A percentile compares a stretch with the other conserved stretches of the same genome.
These are phyloP conservation scores for Lipomyces sp. DNA, from an alignment of 805 yeast species.

Conservation along the genomic window DNA sequence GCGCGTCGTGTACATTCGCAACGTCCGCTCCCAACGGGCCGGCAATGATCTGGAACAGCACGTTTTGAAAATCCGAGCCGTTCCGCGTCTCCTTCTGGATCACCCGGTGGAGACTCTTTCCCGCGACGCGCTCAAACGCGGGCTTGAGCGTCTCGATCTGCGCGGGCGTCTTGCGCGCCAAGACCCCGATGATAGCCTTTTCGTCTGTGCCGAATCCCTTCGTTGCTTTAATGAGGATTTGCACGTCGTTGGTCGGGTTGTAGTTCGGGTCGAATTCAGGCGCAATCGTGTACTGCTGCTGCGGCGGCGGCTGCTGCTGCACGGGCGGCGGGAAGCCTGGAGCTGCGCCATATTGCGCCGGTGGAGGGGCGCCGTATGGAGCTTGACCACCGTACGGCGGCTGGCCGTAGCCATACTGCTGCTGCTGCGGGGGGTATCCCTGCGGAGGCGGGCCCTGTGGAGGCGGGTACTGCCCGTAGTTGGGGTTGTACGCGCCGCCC, in stretches of 20 bases:
- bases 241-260: slow-evolving; percentile 26
- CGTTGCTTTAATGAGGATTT: slow-evolving; percentile 26
- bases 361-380: background rate
- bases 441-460: slow-evolving; percentile 6
- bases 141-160: slow-evolving; percentile 24
- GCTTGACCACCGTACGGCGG: slow-evolving; percentile 5
- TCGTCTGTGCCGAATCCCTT: slow-evolving; percentile 33
- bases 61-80: slow-evolving; percentile 25
- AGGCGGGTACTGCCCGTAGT: background rate
- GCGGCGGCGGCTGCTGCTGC: slow-evolving; percentile 9
- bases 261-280: slow-evolving; percentile 15
- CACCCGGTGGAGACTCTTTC: slow-evolving; percentile 22
- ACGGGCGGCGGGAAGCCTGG: background rate
- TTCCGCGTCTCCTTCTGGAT: slow-evolving; percentile 28
- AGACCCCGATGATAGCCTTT: slow-evolving; percentile 19
- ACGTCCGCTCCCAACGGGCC: slow-evolving; percentile 31
- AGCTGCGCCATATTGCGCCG: slow-evolving; percentile 2
- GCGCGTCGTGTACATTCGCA: slow-evolving; percentile 21
- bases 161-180: slow-evolving; percentile 23
- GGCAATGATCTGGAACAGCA: slow-evolving; percentile 17
- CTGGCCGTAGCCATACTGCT: background rate
- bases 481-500: background rate
- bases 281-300: background rate
- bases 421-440: background rate
- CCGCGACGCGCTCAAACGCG: slow-evolving; percentile 20